Conservation (phyloP, 1,284 basidiomycete genomes). For the Cryptococcus sp. region DNA sequence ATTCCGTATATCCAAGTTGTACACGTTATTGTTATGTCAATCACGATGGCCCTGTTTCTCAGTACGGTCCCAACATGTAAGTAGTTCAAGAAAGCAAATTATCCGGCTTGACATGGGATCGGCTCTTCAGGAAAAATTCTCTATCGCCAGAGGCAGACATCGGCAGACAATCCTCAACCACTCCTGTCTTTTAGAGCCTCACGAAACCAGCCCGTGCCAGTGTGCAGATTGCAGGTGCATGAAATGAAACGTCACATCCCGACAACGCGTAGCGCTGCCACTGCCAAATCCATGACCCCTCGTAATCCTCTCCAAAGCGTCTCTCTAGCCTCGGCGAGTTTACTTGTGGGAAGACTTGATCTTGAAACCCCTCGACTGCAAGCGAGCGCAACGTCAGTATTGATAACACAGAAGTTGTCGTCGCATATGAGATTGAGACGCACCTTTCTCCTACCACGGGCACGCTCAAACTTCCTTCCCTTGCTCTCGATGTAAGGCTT, state of each 20-base stretch:
- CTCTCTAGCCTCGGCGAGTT: conserved; percentile 18
- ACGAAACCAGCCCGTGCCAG: too few relatives aligned
- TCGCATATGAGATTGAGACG: conserved; percentile 8
- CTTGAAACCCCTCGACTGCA: conserved; percentile 52
- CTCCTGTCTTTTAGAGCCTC: too few relatives aligned
- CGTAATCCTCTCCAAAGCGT: neutral
- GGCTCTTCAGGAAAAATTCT: too few relatives aligned
- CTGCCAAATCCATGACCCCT: conserved; percentile 1
- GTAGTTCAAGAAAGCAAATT: too few relatives aligned
- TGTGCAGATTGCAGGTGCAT: conserved; percentile 13
- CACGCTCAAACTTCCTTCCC: conserved; percentile 81
- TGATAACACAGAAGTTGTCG: neutral
- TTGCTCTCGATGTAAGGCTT: conserved; percentile 74
- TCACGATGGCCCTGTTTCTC: too few relatives aligned
- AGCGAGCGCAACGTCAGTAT: neutral
- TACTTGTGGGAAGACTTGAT: conserved; percentile 55
- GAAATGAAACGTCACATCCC: conserved; percentile 25
- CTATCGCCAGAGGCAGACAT: too few relatives aligned
- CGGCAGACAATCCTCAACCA: too few relatives aligned
- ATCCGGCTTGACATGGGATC: too few relatives aligned
- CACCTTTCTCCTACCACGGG: conserved; percentile 84
- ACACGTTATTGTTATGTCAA: neutral
- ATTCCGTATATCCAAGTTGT: neutral
- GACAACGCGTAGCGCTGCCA: conserved; percentile 4
- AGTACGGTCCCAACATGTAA: too few relatives aligned